Evolutionary conservation across 768 basidiomycete genomes (phyloP).

Genomic region (Auricularia sp.): DNA sequence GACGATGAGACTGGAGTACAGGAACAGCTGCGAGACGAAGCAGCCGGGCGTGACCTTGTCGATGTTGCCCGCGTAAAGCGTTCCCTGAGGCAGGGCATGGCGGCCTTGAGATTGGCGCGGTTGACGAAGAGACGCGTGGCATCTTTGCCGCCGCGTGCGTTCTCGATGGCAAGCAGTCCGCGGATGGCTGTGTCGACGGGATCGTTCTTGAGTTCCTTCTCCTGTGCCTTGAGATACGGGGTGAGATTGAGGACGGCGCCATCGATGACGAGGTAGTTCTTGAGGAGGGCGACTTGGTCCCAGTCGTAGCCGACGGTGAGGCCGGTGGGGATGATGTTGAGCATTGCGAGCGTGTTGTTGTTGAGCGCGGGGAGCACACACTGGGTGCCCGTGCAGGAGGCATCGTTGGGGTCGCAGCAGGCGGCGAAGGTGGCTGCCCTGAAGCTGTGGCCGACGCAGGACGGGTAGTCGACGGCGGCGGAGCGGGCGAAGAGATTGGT

Average conservation of each 20-base stretch:
- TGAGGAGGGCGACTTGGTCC: slow-evolving; percentile 67
- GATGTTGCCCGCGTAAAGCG: slow-evolving; percentile 92
- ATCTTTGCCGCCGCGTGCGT: slow-evolving; percentile 63
- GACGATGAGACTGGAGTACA: slow-evolving; percentile 84
- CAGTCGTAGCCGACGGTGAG: slow-evolving; percentile 82
- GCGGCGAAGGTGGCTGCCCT: slow-evolving; percentile 65
- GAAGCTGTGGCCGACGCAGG: slow-evolving; percentile 54
- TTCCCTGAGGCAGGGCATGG: slow-evolving; percentile 70
- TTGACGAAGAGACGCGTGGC: slow-evolving; percentile 82
- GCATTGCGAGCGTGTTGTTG: slow-evolving; percentile 44
- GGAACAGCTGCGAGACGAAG: slow-evolving; percentile 79
- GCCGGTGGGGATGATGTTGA: slow-evolving; percentile 56
- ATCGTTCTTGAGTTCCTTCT: slow-evolving; percentile 57
- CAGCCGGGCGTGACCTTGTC: slow-evolving; percentile 96
- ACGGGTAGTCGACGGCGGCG: slow-evolving; percentile 45
- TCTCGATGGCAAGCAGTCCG: slow-evolving; percentile 44
- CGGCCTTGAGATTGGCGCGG: slow-evolving; percentile 48
- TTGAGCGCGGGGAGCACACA: slow-evolving; percentile 64
- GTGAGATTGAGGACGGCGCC: slow-evolving; percentile 89
- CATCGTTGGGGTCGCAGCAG: slow-evolving; percentile 31
- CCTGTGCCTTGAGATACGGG: slow-evolving; percentile 73
- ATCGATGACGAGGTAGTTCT: slow-evolving; percentile 80
- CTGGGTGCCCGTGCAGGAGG: slow-evolving; percentile 30
- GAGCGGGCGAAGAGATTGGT: slow-evolving; percentile 73
- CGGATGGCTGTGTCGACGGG: slow-evolving; percentile 77